Evolutionary conservation across 1,284 basidiomycete genomes (phyloP).

Genomic region (Prillingera fragicola): DNA sequence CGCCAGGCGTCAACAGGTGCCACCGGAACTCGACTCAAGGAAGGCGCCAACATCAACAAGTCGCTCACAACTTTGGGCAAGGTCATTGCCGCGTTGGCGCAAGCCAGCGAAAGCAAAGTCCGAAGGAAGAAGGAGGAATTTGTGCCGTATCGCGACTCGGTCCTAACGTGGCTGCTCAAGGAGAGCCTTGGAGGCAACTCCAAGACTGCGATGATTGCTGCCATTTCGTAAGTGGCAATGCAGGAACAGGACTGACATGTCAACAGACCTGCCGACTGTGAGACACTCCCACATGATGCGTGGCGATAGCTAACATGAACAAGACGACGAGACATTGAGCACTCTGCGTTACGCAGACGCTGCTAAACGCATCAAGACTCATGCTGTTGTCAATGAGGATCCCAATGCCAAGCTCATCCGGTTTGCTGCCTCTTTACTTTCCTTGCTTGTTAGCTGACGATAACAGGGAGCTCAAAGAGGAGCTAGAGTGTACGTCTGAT

Average conservation of each 20-base stretch:
- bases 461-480: slow-evolving; percentile 95
- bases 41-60: slow-evolving; percentile 97
- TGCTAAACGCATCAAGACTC: slow-evolving; percentile 99
- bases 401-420: slow-evolving; percentile 92
- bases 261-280: slow-evolving; percentile 68
- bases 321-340: slow-evolving; percentile 79
- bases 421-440: slow-evolving; percentile 11
- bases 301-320: neutral
- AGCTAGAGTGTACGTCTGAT: slow-evolving; percentile 67
- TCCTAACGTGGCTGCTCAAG: slow-evolving; percentile 95
- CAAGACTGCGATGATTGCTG: slow-evolving; percentile 84
- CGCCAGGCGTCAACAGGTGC: slow-evolving; percentile 93
- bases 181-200: slow-evolving; percentile 94
- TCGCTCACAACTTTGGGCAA: slow-evolving; percentile 94
- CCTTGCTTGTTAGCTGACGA: slow-evolving; percentile 57
- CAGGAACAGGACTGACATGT: neutral
- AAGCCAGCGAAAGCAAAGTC: slow-evolving; percentile 60
- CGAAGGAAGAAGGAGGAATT: slow-evolving; percentile 87
- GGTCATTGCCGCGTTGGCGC: slow-evolving; percentile 87
- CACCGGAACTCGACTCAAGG: slow-evolving; percentile 88
- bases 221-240: slow-evolving; percentile 60
- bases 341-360: slow-evolving; percentile 81
- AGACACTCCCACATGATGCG: too few species aligned
- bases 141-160: slow-evolving; percentile 89
- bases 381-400: slow-evolving; percentile 98